Percentiles rank a stretch among this genome's conserved stretches.
Evolutionary conservation across 2,329 filamentous ascomycete species (phyloP).

Genomic region (Talaromyces rugulosus): DNA sequence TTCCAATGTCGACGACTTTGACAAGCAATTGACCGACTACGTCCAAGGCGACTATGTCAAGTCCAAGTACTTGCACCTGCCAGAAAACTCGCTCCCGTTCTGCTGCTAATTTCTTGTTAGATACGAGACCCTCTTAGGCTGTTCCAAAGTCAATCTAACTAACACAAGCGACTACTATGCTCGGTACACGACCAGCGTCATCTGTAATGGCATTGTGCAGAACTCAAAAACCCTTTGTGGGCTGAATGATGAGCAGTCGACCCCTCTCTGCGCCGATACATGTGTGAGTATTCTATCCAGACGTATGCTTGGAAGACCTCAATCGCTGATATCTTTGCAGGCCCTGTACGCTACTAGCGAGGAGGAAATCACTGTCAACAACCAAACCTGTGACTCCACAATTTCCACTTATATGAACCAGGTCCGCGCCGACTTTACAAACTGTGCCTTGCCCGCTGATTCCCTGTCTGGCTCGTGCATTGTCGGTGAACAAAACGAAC

Average conservation of each 20-base stretch:
- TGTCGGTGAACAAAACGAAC: conserved; percentile 72
- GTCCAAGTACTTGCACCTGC: conserved; percentile 57
- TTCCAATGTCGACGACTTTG: conserved; percentile 71
- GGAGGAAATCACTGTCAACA: conserved; percentile 73
- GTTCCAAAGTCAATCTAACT: conserved; percentile 68
- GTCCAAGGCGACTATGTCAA: conserved; percentile 70
- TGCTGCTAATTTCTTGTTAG: conserved; percentile 49
- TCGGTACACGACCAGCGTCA: conserved; percentile 82
- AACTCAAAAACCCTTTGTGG: conserved; percentile 71
- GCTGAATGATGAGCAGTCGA: conserved; percentile 59
- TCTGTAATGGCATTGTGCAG: conserved; percentile 93
- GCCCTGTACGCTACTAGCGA: conserved; percentile 85
- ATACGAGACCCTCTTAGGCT: conserved; percentile 78
- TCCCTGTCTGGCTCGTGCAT: conserved; percentile 75
- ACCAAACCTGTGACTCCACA: conserved; percentile 65
- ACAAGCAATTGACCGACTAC: conserved; percentile 68
- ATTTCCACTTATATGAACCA: conserved; percentile 64
- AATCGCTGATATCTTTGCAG: conserved; percentile 38
- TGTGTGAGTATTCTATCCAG: conserved; percentile 58
- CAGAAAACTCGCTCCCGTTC: not conserved
- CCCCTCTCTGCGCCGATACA: conserved; percentile 81
- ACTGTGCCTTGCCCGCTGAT: conserved; percentile 77
- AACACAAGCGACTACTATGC: conserved; percentile 83
- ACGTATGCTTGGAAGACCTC: not conserved
- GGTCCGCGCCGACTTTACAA: conserved; percentile 87